Evolutionary conservation across 192 early-diverging fungal genomes (phyloP), one percentile per base, ranked within the genome.

Genomic region (Podila epigama): DNA sequence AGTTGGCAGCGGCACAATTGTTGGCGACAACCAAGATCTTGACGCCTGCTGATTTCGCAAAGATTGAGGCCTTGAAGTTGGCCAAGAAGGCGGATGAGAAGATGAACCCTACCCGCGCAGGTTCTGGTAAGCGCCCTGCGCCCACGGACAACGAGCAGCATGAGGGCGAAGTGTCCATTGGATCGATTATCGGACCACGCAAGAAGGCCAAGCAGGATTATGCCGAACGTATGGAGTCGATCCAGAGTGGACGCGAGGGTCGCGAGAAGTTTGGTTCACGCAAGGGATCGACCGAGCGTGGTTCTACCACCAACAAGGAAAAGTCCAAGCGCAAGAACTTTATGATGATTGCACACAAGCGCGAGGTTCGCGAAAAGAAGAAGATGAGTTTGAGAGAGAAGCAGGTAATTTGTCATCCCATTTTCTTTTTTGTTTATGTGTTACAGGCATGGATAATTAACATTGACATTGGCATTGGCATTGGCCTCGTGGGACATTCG

Each of bases 291-390:
- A 93, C 92, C 22, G 86, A 87, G 41, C 85, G 86, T 55, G 82
- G 85, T 54, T 91, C 89, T 32, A 88, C 91, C 29, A 95, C 97
- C 60, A 98, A 98, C 84, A 86, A 87, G 80, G 95, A 96, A 63
- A 99, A 98, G 87, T 66, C 91, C 67, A 94, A 93, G 79, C 94
- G 89, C 65, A 99, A 99, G 89, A 88, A 90, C 78, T 95, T 91
- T 75, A 89, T 89, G 83, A 99, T 99, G 98, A 86, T 98, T 65
- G 85, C 94, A 25, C 97, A 99, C 84, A 98, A 98, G 86, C 85
- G 88, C 50, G 84, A 88, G 51, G 89, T 95, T 32, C 75, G 88
- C 32, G 73, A 75, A 34, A 95, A 94, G 84, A 85, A 87, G 62
- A 92, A 87, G 80, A 84, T 86, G 56, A 92, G 89, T 71, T 81